phyloP scores from a whole-genome alignment of 805 yeast species.

The Suhomyces pyralidae region DNA sequence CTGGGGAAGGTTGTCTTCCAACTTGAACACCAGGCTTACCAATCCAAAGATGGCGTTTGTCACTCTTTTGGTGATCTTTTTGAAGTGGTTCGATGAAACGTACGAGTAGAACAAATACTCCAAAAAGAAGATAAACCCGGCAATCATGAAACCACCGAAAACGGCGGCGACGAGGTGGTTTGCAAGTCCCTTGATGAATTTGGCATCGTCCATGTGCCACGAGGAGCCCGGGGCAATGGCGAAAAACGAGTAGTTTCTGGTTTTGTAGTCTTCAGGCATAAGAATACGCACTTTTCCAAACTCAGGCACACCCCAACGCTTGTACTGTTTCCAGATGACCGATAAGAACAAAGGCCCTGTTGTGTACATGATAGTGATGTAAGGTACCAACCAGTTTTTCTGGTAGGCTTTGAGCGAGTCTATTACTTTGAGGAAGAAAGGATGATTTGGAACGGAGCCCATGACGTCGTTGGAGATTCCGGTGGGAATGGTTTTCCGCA shows the following conservation, averaged over 20 bases:
- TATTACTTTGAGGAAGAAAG: slow-evolving; percentile 71
- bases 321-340: slow-evolving; percentile 83
- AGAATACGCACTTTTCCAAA: slow-evolving; percentile 66
- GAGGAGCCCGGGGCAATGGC: slow-evolving; percentile 79
- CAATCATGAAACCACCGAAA: slow-evolving; percentile 63
- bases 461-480: slow-evolving; percentile 91
- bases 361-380: slow-evolving; percentile 86
- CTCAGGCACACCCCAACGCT: slow-evolving; percentile 71
- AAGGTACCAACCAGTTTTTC: slow-evolving; percentile 77
- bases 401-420: slow-evolving; percentile 60
- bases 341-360: slow-evolving; percentile 90
- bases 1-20: not conserved
- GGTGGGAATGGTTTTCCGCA: slow-evolving; percentile 82
- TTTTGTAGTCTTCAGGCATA: slow-evolving; percentile 70
- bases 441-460: slow-evolving; percentile 86
- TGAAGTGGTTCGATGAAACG: slow-evolving; percentile 29
- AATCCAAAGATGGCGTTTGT: not conserved
- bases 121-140: slow-evolving; percentile 33
- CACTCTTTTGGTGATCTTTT: slow-evolving; percentile 16
- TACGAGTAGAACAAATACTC: slow-evolving; percentile 41
- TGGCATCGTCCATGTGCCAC: slow-evolving; percentile 90
- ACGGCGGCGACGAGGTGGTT: slow-evolving; percentile 73
- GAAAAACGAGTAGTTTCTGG: slow-evolving; percentile 61
- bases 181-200: slow-evolving; percentile 68
- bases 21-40: not conserved